phyloP scores from a whole-genome alignment of 1,139 yeast species.

The Ogataea hybrid region DNA sequence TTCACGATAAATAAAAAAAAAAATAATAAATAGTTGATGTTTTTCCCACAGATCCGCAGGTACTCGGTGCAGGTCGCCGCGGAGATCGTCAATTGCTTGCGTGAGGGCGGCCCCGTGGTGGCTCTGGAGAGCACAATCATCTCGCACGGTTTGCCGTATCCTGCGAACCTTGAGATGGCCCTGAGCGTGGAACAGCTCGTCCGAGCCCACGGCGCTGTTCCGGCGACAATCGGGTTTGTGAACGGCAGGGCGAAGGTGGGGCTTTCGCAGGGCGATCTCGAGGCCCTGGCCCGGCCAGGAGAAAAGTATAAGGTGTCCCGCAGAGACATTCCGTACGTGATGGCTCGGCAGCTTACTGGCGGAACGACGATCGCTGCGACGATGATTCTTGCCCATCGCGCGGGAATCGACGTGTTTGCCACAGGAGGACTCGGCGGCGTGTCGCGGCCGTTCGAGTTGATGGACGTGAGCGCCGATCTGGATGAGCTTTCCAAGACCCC shows the following conservation, averaged over 20 bases:
- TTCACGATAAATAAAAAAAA: neutral
- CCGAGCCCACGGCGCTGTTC: constrained; percentile 65
- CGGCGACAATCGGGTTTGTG: constrained; percentile 84
- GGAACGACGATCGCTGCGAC: constrained; percentile 93
- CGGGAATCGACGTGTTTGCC: constrained; percentile 83
- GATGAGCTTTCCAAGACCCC: constrained; percentile 83
- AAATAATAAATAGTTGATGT: too few relatives aligned
- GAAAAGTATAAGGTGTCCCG: constrained; percentile 66
- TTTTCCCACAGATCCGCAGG: neutral
- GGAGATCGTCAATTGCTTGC: constrained; percentile 62
- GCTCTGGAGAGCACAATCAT: constrained; percentile 85
- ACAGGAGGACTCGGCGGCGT: constrained; percentile 97
- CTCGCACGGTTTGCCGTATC: constrained; percentile 88
- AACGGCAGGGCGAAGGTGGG: constrained; percentile 76
- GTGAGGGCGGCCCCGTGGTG: constrained; percentile 60
- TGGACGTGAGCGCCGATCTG: constrained; percentile 86
- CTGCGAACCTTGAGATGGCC: constrained; percentile 75
- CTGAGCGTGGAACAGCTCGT: constrained; percentile 59
- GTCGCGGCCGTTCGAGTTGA: constrained; percentile 69
- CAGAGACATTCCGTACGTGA: constrained; percentile 74
- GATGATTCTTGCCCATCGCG: constrained; percentile 72
- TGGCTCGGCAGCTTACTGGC: constrained; percentile 64
- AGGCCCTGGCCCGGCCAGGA: constrained; percentile 43
- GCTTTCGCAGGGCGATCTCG: constrained; percentile 45
- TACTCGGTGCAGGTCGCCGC: constrained; percentile 30